Evolutionary conservation across 768 basidiomycete genomes (phyloP).

Genomic region (Pulveroboletus sp.): DNA sequence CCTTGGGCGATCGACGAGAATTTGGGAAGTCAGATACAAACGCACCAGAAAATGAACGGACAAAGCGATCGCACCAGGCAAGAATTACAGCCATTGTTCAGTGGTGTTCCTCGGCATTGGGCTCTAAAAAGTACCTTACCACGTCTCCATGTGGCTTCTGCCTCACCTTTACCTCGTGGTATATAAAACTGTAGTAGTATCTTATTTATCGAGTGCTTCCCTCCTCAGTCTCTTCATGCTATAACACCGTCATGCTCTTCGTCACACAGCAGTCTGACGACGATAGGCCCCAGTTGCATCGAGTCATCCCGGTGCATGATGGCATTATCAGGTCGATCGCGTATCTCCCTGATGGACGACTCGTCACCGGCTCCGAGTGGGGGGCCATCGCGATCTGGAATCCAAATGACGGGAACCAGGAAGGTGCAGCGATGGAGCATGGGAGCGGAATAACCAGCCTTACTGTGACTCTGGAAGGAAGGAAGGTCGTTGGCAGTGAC

Average conservation of each 20-base stretch:
- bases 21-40: no score
- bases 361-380: not conserved
- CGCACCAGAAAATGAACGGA: no score
- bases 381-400: not conserved
- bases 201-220: not conserved
- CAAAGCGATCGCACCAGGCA: no score
- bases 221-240: not conserved
- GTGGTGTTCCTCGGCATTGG: not conserved
- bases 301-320: not conserved
- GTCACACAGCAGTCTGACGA: not conserved
- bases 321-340: not conserved
- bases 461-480: not conserved
- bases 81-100: no score
- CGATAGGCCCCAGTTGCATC: not conserved
- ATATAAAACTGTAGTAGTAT: no score
- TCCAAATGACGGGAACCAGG: not conserved
- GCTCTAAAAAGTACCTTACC: not conserved
- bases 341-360: constrained; percentile 1
- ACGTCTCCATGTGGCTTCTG: not conserved
- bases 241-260: not conserved
- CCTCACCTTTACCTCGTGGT: not conserved
- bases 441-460: rapidly evolving
- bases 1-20: no score
- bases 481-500: not conserved
- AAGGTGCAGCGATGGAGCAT: not conserved